Evolutionary conservation across 768 basidiomycete genomes (phyloP).

Genomic region (Mycena polygramma): DNA sequence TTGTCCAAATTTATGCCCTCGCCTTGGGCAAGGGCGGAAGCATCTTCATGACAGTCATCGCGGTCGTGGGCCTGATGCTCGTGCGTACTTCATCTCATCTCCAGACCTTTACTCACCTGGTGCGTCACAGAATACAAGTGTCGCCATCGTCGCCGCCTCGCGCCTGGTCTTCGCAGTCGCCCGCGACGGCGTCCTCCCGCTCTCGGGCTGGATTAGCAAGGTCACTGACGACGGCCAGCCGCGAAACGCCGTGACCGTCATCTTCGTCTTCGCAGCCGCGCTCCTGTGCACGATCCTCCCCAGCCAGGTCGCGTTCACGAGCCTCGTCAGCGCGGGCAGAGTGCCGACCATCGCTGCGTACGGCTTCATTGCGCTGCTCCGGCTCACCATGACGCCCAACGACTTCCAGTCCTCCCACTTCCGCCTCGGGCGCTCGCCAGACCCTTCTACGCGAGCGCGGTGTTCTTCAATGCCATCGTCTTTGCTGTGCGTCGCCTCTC

Average conservation of each 20-base stretch:
- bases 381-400: constrained; percentile 83
- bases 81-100: constrained; percentile 55
- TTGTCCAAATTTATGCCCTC: constrained; percentile 88
- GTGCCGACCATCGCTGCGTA: constrained; percentile 92
- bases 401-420: constrained; percentile 82
- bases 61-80: constrained; percentile 86
- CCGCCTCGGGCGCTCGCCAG: constrained; percentile 71
- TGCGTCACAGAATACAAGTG: constrained; percentile 79
- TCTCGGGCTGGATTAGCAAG: constrained; percentile 85
- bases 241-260: constrained; percentile 87
- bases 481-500: constrained; percentile 68
- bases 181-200: constrained; percentile 91
- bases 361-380: constrained; percentile 81
- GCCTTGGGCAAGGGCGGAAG: constrained; percentile 85
- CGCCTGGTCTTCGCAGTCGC: constrained; percentile 93
- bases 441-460: constrained; percentile 77
- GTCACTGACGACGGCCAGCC: constrained; percentile 83
- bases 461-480: constrained; percentile 79
- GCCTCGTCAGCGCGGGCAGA: constrained; percentile 87
- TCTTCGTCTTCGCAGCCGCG: constrained; percentile 80
- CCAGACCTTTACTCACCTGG: constrained; percentile 13
- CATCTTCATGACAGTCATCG: constrained; percentile 90
- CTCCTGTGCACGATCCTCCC: constrained; percentile 92
- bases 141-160: constrained; percentile 90
- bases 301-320: constrained; percentile 93